Evolutionary conservation across 768 basidiomycete genomes (phyloP).

Genomic region (Hemileccinum impolitum): DNA sequence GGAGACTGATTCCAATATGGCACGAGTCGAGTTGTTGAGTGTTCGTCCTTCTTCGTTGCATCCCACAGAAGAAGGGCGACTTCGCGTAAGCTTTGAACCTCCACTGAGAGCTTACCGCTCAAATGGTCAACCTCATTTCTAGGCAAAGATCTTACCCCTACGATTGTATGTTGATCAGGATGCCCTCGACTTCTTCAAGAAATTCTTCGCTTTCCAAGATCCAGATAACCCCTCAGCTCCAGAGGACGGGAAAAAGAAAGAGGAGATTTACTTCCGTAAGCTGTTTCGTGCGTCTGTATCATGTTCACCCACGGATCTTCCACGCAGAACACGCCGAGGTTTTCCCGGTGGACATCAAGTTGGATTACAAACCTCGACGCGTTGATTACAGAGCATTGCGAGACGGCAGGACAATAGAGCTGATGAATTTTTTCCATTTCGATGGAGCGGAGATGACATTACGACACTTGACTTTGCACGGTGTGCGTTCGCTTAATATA

Average conservation of each 20-base stretch:
- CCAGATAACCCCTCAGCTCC: slow-evolving; percentile 38
- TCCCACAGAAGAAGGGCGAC: slow-evolving; percentile 69
- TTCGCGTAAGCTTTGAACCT: slow-evolving; percentile 44
- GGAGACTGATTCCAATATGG: slow-evolving; percentile 92
- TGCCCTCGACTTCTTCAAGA: slow-evolving; percentile 95
- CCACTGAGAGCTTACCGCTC: not conserved
- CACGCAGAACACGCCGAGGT: slow-evolving; percentile 85
- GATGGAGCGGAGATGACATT: slow-evolving; percentile 98
- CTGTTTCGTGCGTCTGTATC: slow-evolving; percentile 1
- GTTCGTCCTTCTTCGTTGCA: slow-evolving; percentile 70
- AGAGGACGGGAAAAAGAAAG: slow-evolving; percentile 32
- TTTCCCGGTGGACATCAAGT: slow-evolving; percentile 90
- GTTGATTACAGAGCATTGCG: slow-evolving; percentile 91
- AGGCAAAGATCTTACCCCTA: slow-evolving; percentile 90
- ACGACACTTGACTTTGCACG: slow-evolving; percentile 85
- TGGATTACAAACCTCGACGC: slow-evolving; percentile 97
- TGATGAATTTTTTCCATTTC: slow-evolving; percentile 99
- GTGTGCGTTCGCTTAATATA: slow-evolving; percentile 53
- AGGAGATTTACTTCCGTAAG: slow-evolving; percentile 75
- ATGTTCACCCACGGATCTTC: slow-evolving; percentile 1
- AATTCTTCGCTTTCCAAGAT: slow-evolving; percentile 88
- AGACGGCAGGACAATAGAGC: slow-evolving; percentile 88
- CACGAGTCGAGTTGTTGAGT: slow-evolving; percentile 74
- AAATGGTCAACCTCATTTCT: not conserved
- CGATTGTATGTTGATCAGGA: slow-evolving; percentile 97